These are phyloP conservation scores for Panaeolus papilionaceus DNA, from an alignment of 768 basidiomycete genomes.

Conservation along the genomic window DNA sequence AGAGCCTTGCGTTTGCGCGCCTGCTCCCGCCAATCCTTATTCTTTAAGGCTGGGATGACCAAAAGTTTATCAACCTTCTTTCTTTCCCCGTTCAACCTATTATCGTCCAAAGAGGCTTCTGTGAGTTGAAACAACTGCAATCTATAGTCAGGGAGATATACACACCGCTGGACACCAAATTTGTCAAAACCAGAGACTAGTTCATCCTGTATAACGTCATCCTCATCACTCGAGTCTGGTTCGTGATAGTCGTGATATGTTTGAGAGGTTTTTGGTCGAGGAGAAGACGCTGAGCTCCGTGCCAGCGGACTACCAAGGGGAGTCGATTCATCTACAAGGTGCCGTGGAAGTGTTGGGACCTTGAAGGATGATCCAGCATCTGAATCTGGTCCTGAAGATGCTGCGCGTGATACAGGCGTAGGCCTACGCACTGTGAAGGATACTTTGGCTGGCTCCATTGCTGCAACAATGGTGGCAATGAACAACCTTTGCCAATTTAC, in stretches of 20 bases:
- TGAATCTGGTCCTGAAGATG: slow-evolving; percentile 69
- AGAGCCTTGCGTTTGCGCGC: slow-evolving; percentile 68
- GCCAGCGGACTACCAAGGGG: slow-evolving; percentile 16
- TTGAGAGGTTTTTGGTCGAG: slow-evolving; percentile 31
- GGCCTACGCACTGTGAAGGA: slow-evolving; percentile 90
- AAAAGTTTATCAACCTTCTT: slow-evolving; percentile 64
- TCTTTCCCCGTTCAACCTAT: slow-evolving; percentile 52
- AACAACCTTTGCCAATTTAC: slow-evolving; percentile 10
- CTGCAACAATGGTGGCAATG: slow-evolving; percentile 18
- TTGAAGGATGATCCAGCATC: slow-evolving; percentile 60
- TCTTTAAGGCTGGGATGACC: slow-evolving; percentile 86
- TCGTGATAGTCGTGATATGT: slow-evolving; percentile 20
- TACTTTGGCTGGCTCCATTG: slow-evolving; percentile 46
- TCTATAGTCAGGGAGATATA: slow-evolving; percentile 35
- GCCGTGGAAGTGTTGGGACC: slow-evolving; percentile 65
- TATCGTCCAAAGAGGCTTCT: slow-evolving; percentile 46
- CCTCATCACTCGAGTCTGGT: slow-evolving; percentile 65
- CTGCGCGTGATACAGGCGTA: slow-evolving; percentile 65
- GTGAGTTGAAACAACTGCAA: slow-evolving; percentile 76
- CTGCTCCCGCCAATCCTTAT: slow-evolving; percentile 88
- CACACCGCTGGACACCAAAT: slow-evolving; percentile 88
- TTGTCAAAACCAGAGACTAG: slow-evolving; percentile 75
- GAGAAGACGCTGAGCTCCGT: slow-evolving; percentile 22
- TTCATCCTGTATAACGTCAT: slow-evolving; percentile 63
- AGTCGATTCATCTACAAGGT: slow-evolving; percentile 40